These are phyloP conservation scores for Salix caprea DNA, from an alignment of 345 rosid genomes.

Conservation along the genomic window DNA sequence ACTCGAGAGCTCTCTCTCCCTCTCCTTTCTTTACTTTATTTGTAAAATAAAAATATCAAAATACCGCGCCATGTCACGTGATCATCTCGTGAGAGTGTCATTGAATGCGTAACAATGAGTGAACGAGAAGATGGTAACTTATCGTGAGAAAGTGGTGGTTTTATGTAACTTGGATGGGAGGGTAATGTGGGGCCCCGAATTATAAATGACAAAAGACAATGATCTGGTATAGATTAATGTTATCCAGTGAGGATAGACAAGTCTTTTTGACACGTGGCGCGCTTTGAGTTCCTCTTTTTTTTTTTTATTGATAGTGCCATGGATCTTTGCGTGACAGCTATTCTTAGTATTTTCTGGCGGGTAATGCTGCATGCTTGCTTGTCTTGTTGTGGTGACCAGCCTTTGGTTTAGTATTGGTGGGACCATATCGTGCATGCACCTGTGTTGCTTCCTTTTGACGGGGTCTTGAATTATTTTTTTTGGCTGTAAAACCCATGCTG, in stretches of 20 bases:
- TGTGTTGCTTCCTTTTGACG: neutral
- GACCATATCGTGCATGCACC: neutral
- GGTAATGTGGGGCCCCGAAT: slow-evolving; percentile 12
- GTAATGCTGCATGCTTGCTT: neutral
- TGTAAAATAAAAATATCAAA: neutral
- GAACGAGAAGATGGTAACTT: neutral
- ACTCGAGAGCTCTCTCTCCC: neutral
- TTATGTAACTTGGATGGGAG: neutral
- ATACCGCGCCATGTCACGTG: neutral
- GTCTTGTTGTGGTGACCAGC: neutral
- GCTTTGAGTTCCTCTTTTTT: neutral
- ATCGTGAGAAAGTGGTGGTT: neutral
- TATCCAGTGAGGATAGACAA: neutral
- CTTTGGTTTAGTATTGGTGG: neutral
- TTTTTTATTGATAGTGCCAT: neutral
- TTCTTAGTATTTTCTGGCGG: neutral
- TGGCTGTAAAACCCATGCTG: neutral
- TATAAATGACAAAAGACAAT: neutral
- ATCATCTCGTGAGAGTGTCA: slow-evolving; percentile 4
- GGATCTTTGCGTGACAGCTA: no score
- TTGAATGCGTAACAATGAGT: neutral
- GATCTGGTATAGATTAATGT: neutral
- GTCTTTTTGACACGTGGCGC: neutral
- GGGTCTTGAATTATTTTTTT: neutral
- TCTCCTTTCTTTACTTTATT: neutral